Evolutionary conservation across 2,329 filamentous ascomycete species (phyloP).

Genomic region (Exophiala lecanii-corni): DNA sequence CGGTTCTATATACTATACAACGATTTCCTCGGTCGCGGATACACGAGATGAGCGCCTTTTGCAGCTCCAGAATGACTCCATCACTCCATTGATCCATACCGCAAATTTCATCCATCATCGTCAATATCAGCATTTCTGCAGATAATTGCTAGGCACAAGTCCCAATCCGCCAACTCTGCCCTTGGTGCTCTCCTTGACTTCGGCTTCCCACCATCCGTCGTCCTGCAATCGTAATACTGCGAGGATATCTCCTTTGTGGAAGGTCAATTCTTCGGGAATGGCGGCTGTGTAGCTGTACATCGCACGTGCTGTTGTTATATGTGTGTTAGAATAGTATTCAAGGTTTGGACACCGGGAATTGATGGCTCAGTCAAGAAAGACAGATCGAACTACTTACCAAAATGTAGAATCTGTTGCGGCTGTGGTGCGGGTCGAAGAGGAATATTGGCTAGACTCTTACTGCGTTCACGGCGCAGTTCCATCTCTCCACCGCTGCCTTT

Average conservation of each 20-base stretch:
- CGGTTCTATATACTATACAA: too few relatives aligned
- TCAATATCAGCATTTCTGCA: conserved; percentile 51
- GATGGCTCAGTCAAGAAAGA: conserved; percentile 8
- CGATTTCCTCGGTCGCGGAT: too few relatives aligned
- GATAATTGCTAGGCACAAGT: conserved; percentile 63
- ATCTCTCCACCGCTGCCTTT: conserved; percentile 39
- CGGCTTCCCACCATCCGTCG: conserved; percentile 98
- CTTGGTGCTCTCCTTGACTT: conserved; percentile 63
- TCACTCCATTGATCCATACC: too few relatives aligned
- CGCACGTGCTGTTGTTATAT: conserved; percentile 64
- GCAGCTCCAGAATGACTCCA: too few relatives aligned
- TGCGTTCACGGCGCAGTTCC: conserved; percentile 47
- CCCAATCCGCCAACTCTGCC: conserved; percentile 47
- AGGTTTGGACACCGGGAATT: too few relatives aligned
- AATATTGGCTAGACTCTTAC: conserved; percentile 70
- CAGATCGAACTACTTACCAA: conserved; percentile 62
- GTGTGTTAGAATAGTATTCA: conserved; percentile 26
- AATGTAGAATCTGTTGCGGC: conserved; percentile 65
- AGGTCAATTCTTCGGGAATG: conserved; percentile 90
- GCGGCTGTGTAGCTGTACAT: conserved; percentile 92
- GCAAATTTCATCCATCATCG: background rate
- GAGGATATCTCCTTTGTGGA: conserved; percentile 85
- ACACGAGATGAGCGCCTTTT: too few relatives aligned
- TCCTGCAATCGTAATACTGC: conserved; percentile 88
- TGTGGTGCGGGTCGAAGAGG: conserved; percentile 40